phyloP scores from a whole-genome alignment of 345 rosid species.

The Corchorus capsularis region DNA sequence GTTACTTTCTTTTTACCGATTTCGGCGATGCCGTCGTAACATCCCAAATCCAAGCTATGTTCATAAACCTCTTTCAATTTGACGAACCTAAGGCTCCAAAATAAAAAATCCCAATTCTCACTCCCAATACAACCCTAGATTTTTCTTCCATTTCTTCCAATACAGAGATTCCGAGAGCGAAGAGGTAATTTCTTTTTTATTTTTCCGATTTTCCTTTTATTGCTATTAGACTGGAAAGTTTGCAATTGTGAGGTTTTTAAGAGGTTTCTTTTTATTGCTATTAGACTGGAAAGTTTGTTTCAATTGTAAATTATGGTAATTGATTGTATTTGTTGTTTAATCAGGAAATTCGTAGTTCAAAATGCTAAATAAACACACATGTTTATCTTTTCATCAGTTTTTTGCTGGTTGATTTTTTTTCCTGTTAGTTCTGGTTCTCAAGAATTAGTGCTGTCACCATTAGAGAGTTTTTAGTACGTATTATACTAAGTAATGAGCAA shows the following conservation, averaged over 20 bases:
- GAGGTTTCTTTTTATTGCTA: neutral
- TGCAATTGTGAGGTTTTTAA: neutral
- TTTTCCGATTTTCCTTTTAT: neutral
- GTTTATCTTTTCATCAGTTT: neutral
- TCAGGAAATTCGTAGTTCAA: neutral
- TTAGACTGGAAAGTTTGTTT: neutral
- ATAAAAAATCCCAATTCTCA: too few species aligned
- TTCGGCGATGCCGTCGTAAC: too few species aligned
- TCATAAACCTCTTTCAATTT: too few species aligned
- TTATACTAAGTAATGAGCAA: neutral
- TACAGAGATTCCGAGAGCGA: too few species aligned
- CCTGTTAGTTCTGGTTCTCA: neutral
- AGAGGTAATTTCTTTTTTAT: too few species aligned
- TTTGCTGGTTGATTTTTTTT: neutral
- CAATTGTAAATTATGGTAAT: neutral
- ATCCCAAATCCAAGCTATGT: too few species aligned
- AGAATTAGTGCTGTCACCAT: neutral
- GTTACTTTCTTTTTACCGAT: too few species aligned
- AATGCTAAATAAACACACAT: neutral
- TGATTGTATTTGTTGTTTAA: neutral
- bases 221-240: neutral
- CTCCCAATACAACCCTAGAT: too few species aligned
- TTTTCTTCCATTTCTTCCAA: too few species aligned
- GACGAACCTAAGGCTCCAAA: too few species aligned
- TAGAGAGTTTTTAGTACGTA: neutral